A percentile compares a stretch with the other conserved stretches of the same genome.
These are phyloP conservation scores for Thecaphora frezii DNA, from an alignment of 1,284 basidiomycete genomes.

Conservation along the genomic window DNA sequence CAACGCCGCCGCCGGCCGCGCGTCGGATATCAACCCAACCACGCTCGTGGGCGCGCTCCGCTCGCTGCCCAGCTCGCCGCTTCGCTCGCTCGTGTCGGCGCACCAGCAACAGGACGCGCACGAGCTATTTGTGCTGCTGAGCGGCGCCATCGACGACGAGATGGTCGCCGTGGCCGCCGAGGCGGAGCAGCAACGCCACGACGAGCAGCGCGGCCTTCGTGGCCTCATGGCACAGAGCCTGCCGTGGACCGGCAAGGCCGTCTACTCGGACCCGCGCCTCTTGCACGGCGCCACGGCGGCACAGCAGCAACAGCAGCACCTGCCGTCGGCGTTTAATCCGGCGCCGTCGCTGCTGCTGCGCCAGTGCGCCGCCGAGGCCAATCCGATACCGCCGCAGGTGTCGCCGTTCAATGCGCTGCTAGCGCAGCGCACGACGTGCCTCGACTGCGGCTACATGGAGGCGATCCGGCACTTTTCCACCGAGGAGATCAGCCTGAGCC, in stretches of 20 bases:
- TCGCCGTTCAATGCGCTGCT: conserved; percentile 37
- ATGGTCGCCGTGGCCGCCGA: conserved; percentile 27
- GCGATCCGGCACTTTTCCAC: conserved; percentile 48
- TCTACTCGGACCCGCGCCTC: conserved; percentile 17
- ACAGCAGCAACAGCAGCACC: neutral
- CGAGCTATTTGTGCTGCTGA: conserved; percentile 53
- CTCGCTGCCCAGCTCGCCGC: conserved; percentile 31
- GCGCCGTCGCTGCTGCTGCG: conserved; percentile 1
- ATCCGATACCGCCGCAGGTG: conserved; percentile 2
- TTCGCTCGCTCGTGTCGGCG: conserved; percentile 47
- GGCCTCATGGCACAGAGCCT: conserved; percentile 35
- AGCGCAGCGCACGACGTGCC: conserved; percentile 51
- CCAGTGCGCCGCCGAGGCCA: neutral
- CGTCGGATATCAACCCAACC: conserved; percentile 28
- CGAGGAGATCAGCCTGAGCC: conserved; percentile 48
- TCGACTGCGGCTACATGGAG: conserved; percentile 54
- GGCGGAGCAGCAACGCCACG: conserved; percentile 9
- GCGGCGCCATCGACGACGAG: conserved; percentile 49
- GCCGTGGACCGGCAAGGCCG: conserved; percentile 24
- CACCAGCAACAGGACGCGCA: conserved; percentile 59
- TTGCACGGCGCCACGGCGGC: conserved; percentile 1
- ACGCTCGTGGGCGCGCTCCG: conserved; percentile 40
- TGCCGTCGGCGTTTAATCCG: neutral
- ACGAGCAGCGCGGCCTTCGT: conserved; percentile 27
- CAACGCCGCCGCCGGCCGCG: conserved; percentile 17